Base-by-base conservation (phyloP, 805 yeast species). In the Candida parachauliodes region DNA sequence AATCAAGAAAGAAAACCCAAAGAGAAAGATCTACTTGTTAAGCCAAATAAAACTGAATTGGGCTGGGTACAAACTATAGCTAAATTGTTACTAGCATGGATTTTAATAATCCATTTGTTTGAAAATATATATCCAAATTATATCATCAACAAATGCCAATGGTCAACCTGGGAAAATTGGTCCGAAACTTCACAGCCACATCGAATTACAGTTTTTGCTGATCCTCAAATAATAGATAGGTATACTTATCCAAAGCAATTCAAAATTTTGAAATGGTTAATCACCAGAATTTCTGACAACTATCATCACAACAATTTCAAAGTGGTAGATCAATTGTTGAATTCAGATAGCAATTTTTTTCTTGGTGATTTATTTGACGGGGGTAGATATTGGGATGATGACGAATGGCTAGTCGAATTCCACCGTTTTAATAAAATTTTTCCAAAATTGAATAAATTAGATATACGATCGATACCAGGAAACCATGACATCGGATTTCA, bases 401-500 rank as follows among this genome's bases (percentile, higher is more conserved):
- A 70, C 16, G 54, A 47, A 8, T 88, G 96, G 94, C 60, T 76
- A 38, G 62, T 68, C 10, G 98, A 93, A 57, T 81, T 72, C 50
- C 51, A 57, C 15, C 65, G 98, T 36, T 93, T 84, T 58, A 72
- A 77, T 45, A 45, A 56, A 1, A 75, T 93, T 3, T 91, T 85
- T 57, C 81, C 83, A 5, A 62, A 66, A 42, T 62, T 71, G n/a
- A 60, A 68, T 37, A 64, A 75, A 35, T 48, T 59, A 16, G 58
- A 60, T 18, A 52, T 56, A 36, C 48, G 62, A 23, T 59, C 69
- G 2, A 52, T 75, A 7, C 96, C 96, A 0, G 99, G 98, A 1
- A 93, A 93, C 55, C 99, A 93, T 57, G 99, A 93, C 55, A 87
- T 94, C 46, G 99, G 99, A 0, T 91, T 83, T 61, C 96, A 93